A percentile compares a stretch with the other conserved stretches of the same genome.
phyloP scores from a whole-genome alignment of 805 yeast genomes.

The Komagataella pastoris region DNA sequence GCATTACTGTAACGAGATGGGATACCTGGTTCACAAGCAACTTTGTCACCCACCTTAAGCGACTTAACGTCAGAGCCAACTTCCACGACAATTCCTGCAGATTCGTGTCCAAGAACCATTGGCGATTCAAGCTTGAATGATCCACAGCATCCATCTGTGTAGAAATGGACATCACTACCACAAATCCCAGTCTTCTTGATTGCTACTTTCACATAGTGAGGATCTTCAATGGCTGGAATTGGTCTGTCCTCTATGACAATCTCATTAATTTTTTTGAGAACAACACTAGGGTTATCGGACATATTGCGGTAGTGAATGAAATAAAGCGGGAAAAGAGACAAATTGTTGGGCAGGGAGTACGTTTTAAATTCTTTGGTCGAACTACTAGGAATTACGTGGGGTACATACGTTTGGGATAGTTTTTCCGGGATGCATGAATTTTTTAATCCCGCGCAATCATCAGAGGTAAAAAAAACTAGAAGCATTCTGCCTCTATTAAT shows the following conservation, averaged over 20 bases:
- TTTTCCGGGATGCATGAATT: neutral
- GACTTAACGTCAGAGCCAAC: constrained; percentile 53
- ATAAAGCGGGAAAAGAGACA: neutral
- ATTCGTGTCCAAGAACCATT: constrained; percentile 81
- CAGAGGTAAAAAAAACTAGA: neutral
- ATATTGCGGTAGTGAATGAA: neutral
- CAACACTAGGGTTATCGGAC: constrained; percentile 35
- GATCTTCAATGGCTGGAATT: constrained; percentile 46
- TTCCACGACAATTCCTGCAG: constrained; percentile 63
- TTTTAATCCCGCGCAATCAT: neutral
- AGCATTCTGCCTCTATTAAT: neutral
- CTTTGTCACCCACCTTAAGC: constrained; percentile 70
- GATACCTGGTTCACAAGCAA: constrained; percentile 84
- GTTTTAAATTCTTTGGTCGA: neutral
- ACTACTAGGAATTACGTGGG: neutral
- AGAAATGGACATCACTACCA: constrained; percentile 81
- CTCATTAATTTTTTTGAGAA: constrained; percentile 48
- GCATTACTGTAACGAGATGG: constrained; percentile 70
- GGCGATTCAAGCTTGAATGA: constrained; percentile 60
- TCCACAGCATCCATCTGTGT: constrained; percentile 69
- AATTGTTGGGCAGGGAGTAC: neutral
- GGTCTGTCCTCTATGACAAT: constrained; percentile 58
- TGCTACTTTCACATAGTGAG: constrained; percentile 58
- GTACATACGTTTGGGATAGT: neutral
- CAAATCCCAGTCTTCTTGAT: constrained; percentile 81